phyloP scores from a whole-genome alignment of 805 yeast species.

The Metschnikowia picachoensis region DNA sequence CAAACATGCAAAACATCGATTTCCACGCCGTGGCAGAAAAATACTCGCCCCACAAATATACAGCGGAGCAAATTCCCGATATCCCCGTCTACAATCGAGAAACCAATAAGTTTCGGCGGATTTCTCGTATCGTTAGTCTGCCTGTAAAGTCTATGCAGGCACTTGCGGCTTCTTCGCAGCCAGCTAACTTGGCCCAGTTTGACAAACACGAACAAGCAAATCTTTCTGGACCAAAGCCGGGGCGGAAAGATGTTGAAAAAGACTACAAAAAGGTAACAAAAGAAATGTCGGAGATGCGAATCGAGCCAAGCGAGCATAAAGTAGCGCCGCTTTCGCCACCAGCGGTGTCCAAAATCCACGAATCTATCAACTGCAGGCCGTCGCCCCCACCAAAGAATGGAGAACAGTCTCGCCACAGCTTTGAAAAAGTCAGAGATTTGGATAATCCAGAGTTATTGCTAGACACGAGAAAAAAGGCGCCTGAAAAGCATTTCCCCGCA shows the following conservation, averaged over 20 bases:
- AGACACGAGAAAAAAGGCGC: not conserved
- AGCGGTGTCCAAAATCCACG: not conserved
- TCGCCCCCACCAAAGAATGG: not conserved
- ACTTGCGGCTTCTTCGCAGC: slow-evolving; percentile 5
- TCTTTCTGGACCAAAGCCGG: no score
- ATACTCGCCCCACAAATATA: slow-evolving; percentile 25
- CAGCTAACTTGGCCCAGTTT: not conserved
- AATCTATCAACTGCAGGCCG: not conserved
- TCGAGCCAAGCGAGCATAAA: no score
- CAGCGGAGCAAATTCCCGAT: slow-evolving; percentile 27
- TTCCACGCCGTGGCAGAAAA: slow-evolving; percentile 26
- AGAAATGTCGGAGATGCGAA: no score
- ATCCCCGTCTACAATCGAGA: slow-evolving; percentile 22
- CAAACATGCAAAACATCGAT: slow-evolving; percentile 19
- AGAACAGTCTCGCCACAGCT: not conserved
- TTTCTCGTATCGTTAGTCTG: slow-evolving; percentile 8
- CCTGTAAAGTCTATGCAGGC: not conserved
- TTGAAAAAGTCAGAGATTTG: not conserved
- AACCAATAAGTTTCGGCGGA: slow-evolving; percentile 22
- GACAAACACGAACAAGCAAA: no score
- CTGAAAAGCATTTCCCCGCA: not conserved
- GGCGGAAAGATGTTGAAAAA: no score
- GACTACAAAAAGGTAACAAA: no score
- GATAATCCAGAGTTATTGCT: not conserved
- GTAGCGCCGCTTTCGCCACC: not conserved